Percentiles rank a stretch among this genome's conserved stretches.
phyloP scores from a whole-genome alignment of 2,329 filamentous ascomycete genomes.

The Colletotrichum horii region DNA sequence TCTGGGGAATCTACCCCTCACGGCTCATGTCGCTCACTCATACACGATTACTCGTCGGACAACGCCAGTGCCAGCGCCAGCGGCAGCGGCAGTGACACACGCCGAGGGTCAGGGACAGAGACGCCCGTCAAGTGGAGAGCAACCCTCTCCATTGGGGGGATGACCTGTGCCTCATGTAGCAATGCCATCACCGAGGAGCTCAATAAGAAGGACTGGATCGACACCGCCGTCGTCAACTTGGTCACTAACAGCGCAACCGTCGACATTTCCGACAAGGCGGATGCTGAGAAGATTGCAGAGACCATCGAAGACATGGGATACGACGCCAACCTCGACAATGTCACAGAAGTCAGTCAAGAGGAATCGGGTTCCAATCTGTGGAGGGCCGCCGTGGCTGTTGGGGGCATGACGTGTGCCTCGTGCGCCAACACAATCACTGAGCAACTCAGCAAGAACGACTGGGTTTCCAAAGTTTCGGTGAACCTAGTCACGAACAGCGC shows the following conservation, averaged over 20 bases:
- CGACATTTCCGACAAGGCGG: conserved; percentile 49
- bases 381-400: conserved; percentile 63
- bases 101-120: background rate
- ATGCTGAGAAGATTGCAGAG: conserved; percentile 41
- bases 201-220: conserved; percentile 61
- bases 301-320: conserved; percentile 69
- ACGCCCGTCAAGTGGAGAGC: conserved; percentile 45
- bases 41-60: background rate
- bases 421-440: conserved; percentile 69
- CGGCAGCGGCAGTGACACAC: background rate
- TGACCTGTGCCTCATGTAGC: conserved; percentile 75
- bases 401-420: conserved; percentile 76
- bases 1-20: conserved; percentile 17
- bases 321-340: conserved; percentile 63
- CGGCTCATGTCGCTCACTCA: background rate
- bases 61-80: background rate
- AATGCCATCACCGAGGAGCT: conserved; percentile 67
- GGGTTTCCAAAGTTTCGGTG: conserved; percentile 57
- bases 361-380: conserved; percentile 53
- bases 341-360: conserved; percentile 46
- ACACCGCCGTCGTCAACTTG: conserved; percentile 65
- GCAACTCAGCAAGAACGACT: conserved; percentile 60
- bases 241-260: conserved; percentile 71
- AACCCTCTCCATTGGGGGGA: conserved; percentile 68
- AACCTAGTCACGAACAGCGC: conserved; percentile 67